Percentiles rank a stretch among this genome's conserved stretches.
Conservation (phyloP, 768 basidiomycete species). For the Strobilomyces dryophilus region DNA sequence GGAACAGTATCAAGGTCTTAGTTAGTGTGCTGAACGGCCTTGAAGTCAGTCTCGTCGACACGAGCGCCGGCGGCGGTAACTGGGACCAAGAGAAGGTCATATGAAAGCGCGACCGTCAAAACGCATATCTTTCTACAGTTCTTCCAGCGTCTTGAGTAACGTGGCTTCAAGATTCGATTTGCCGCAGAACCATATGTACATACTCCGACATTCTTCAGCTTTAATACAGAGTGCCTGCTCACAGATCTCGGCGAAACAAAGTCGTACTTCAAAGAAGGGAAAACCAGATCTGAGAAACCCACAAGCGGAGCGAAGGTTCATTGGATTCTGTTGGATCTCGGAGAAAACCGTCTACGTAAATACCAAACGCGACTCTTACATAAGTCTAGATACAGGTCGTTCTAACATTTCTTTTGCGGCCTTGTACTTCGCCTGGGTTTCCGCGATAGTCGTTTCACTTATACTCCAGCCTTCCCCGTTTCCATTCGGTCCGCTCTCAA, state of each 20-base stretch:
- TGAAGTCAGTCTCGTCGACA: conserved; percentile 77
- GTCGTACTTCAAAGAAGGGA: conserved; percentile 54
- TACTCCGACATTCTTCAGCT: conserved; percentile 46
- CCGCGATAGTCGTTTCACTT: conserved; percentile 67
- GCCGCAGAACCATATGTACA: conserved; percentile 60
- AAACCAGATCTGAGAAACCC: conserved; percentile 67
- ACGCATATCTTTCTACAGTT: conserved; percentile 28
- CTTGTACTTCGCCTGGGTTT: conserved; percentile 73
- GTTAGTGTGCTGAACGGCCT: conserved; percentile 51
- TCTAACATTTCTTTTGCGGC: conserved; percentile 69
- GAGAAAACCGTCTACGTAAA: conserved; percentile 1
- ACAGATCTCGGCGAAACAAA: conserved; percentile 58
- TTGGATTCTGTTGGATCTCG: background rate
- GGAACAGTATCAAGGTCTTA: conserved; percentile 62
- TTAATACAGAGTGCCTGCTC: conserved; percentile 73
- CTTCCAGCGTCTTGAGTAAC: background rate
- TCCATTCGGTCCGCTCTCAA: conserved; percentile 70
- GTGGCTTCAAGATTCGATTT: conserved; percentile 51
- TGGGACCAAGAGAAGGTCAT: conserved; percentile 57
- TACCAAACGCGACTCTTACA: background rate
- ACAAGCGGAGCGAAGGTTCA: background rate
- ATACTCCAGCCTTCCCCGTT: conserved; percentile 76
- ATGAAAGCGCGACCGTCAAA: conserved; percentile 55
- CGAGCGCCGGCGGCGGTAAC: conserved; percentile 58
- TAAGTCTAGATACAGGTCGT: background rate